Base-by-base conservation (phyloP, 768 basidiomycete genomes). In the Daedalea quercina region DNA sequence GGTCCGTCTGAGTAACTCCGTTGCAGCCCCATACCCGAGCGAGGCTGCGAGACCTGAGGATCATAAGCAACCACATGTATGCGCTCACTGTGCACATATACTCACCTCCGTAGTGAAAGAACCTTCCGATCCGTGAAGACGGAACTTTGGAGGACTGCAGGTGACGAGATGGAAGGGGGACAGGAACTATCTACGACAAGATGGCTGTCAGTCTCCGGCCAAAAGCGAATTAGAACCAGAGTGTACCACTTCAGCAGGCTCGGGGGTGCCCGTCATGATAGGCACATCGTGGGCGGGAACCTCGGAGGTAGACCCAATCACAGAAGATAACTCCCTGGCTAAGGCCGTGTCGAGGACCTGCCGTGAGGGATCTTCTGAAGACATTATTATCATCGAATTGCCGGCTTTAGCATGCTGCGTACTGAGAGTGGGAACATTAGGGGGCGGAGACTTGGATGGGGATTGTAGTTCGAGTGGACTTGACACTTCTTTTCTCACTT, bases 41-140 rank as follows among this genome's bases (percentile, higher is more conserved):
- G 94, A 92, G 0, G 91, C 91, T 2, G 91, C 94, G 3, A 99
- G 79, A 37, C 94, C 94, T 97, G 60, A 9, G 46, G 23, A 41
- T 20, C 51, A 49, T 52, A 4, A 20, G 20, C 6, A 17, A 4
- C 9, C 25, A 28, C 31, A 53, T 49, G 3, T 58, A 22, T 25
- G 20, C 33, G 34, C 12, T 28, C 3, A 13, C 20, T 28, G 3
- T 19, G 11, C 19, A 3, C 42, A 20, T 12, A 23, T 31, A 62
- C 76, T 44, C 62, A 87, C 94, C 90, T 60, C 95, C 95, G 54
- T 98, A 97, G 60, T 98, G 95, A 59, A 98, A 90, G 8, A 98
- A 64, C 15, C 94, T 78, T 3, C 92, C 94, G 9, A 98, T 74
- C 11, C 86, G 78, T 0, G 94, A 95, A 0, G 92, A 90, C 15